Evolutionary conservation across 345 rosid species (phyloP).

Genomic region (Geranium brycei): DNA sequence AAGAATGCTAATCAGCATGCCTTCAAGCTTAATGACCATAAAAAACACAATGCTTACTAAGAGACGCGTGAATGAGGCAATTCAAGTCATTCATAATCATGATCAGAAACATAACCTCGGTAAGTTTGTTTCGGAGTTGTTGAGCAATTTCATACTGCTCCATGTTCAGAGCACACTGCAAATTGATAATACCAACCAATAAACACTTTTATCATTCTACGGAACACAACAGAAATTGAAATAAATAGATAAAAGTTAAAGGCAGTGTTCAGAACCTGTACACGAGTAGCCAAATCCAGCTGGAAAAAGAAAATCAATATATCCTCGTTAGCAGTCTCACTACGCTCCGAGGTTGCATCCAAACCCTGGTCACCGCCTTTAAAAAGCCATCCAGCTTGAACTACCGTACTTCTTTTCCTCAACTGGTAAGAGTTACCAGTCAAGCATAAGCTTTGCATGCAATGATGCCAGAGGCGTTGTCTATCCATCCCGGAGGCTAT

Average conservation of each 20-base stretch:
- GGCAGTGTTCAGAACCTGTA: slow-evolving; percentile 40
- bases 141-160: slow-evolving; percentile 84
- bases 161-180: slow-evolving; percentile 73
- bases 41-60: not conserved
- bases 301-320: slow-evolving; percentile 79
- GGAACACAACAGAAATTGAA: not conserved
- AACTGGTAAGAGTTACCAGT: slow-evolving; percentile 14
- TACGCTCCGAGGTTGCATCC: slow-evolving; percentile 55
- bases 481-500: slow-evolving; percentile 17
- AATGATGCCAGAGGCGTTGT: slow-evolving; percentile 22
- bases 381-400: slow-evolving; percentile 80
- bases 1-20: slow-evolving; percentile 3
- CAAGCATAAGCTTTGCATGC: slow-evolving; percentile 18
- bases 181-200: slow-evolving; percentile 12
- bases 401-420: slow-evolving; percentile 33
- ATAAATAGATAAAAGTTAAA: not conserved
- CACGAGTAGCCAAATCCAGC: slow-evolving; percentile 76
- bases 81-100: not conserved
- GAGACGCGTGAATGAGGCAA: not conserved
- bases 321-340: slow-evolving; percentile 89
- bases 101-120: slow-evolving; percentile 43
- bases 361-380: slow-evolving; percentile 42
- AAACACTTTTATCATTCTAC: slow-evolving; percentile 2
- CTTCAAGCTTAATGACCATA: not conserved
- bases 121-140: slow-evolving; percentile 68